Evolutionary conservation across 371 early-diverging fungal genomes (phyloP).

Genomic region (Circinella minor): DNA sequence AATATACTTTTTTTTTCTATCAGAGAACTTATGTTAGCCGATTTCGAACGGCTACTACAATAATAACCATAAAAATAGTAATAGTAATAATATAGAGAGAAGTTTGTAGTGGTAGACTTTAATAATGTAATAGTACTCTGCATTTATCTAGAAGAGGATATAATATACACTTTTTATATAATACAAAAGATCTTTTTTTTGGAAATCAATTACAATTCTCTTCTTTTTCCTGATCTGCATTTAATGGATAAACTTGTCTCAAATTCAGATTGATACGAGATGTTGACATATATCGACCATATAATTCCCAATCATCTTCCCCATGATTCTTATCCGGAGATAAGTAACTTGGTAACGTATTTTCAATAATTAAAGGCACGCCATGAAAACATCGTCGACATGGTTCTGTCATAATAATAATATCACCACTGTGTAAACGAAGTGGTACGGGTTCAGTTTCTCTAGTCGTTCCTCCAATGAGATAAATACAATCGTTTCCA

Average conservation of each 20-base stretch:
- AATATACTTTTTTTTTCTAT: neutral
- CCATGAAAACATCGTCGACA: slow-evolving; percentile 80
- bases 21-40: too few species aligned
- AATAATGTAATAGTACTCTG: too few species aligned
- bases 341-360: slow-evolving; percentile 66
- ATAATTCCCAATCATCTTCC: slow-evolving; percentile 59
- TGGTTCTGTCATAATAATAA: slow-evolving; percentile 83
- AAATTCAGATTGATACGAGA: slow-evolving; percentile 80
- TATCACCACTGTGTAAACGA: slow-evolving; percentile 79
- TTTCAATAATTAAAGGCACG: slow-evolving; percentile 75
- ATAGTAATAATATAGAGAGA: too few species aligned
- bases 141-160: neutral
- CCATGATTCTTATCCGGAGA: slow-evolving; percentile 24
- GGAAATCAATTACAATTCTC: neutral
- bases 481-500: slow-evolving; percentile 81
- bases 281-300: slow-evolving; percentile 59
- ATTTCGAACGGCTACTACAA: too few species aligned
- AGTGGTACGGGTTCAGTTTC: slow-evolving; percentile 71
- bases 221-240: too few species aligned
- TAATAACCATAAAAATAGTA: too few species aligned
- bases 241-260: slow-evolving; percentile 62
- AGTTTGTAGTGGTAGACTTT: too few species aligned
- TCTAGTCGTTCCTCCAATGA: slow-evolving; percentile 74
- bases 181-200: neutral
- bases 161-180: neutral